Percentiles rank a stretch among this genome's conserved stretches.
phyloP scores from a whole-genome alignment of 345 rosid genomes.

The Citrus medica region DNA sequence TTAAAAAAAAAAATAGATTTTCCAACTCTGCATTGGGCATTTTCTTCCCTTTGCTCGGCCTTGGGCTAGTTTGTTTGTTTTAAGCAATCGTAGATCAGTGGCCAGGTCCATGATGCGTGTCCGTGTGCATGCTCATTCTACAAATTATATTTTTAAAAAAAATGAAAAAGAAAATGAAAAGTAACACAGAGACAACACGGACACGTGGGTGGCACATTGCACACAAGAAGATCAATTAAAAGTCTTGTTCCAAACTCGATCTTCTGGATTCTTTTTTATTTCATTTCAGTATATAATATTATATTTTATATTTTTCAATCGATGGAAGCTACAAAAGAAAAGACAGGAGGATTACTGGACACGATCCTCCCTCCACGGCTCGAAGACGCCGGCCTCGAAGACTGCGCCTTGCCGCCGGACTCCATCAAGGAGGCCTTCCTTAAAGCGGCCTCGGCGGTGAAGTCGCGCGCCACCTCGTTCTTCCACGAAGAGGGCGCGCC shows the following conservation, averaged over 20 bases:
- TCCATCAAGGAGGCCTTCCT: slow-evolving; percentile 65
- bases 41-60: too few species aligned
- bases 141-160: too few species aligned
- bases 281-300: background rate
- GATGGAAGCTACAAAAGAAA: slow-evolving; percentile 39
- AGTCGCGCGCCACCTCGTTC: slow-evolving; percentile 49
- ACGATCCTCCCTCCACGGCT: slow-evolving; percentile 56
- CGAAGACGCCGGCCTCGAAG: slow-evolving; percentile 73
- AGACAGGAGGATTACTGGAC: slow-evolving; percentile 31
- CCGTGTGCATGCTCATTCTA: fast-evolving
- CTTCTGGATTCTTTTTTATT: background rate
- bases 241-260: too few species aligned
- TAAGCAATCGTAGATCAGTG: too few species aligned
- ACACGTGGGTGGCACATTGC: background rate
- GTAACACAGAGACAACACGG: too few species aligned
- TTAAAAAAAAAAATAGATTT: too few species aligned
- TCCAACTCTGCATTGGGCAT: too few species aligned
- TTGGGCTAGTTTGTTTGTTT: too few species aligned
- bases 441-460: slow-evolving; percentile 57
- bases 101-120: too few species aligned
- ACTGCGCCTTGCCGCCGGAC: slow-evolving; percentile 66
- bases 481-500: slow-evolving; percentile 30
- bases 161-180: too few species aligned
- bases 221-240: too few species aligned
- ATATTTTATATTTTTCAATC: background rate